Percentiles rank a stretch among this genome's conserved stretches.
phyloP scores from a whole-genome alignment of 1,139 yeast genomes.

The Casaregolazyma lundiana region DNA sequence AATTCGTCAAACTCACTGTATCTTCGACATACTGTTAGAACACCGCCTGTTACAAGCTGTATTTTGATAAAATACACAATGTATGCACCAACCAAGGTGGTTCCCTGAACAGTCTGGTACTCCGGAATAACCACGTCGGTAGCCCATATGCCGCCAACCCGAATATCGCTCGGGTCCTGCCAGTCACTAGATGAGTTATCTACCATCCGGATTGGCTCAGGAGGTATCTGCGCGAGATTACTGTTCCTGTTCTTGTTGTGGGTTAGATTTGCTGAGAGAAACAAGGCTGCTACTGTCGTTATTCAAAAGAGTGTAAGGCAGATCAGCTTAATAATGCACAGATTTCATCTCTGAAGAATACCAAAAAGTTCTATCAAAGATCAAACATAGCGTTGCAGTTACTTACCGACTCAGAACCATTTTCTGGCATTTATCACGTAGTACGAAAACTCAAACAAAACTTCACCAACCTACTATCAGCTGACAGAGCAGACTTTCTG shows the following conservation, averaged over 20 bases:
- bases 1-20: slow-evolving; percentile 60
- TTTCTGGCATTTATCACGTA: not conserved
- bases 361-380: no score
- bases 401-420: not conserved
- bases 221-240: slow-evolving; percentile 5
- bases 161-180: not conserved
- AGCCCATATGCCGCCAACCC: slow-evolving; percentile 34
- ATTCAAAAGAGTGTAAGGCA: no score
- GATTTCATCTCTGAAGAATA: no score
- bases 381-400: no score
- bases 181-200: slow-evolving; percentile 8
- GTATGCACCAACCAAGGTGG: slow-evolving; percentile 33
- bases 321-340: no score
- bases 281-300: no score
- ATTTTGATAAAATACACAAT: slow-evolving; percentile 40
- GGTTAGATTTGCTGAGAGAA: not conserved
- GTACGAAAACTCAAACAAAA: slow-evolving; percentile 1
- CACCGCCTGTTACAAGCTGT: slow-evolving; percentile 40
- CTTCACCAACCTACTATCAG: not conserved
- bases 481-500: not conserved
- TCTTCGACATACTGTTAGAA: slow-evolving; percentile 52
- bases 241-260: not conserved
- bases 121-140: slow-evolving; percentile 37
- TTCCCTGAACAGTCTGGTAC: slow-evolving; percentile 38
- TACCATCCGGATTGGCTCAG: slow-evolving; percentile 14